These are phyloP conservation scores for Hypoxylon fuscum DNA, from an alignment of 495 filamentous ascomycete species.

Conservation along the genomic window DNA sequence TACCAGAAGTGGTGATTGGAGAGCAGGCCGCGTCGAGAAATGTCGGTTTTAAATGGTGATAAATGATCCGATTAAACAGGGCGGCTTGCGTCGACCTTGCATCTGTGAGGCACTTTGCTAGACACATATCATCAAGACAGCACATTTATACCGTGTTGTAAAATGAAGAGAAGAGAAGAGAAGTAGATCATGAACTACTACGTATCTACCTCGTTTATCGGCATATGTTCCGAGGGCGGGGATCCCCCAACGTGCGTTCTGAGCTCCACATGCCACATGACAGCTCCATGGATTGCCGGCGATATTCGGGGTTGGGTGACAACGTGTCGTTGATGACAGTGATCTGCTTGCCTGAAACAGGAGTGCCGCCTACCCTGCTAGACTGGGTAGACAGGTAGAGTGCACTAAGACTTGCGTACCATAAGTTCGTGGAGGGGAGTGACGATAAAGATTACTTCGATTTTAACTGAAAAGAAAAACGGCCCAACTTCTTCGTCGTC, in stretches of 20 bases:
- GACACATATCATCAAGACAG: conserved; percentile 26
- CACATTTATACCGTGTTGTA: conserved; percentile 16
- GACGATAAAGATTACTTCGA: conserved; percentile 36
- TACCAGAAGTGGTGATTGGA: conserved; percentile 40
- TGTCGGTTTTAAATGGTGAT: conserved; percentile 40
- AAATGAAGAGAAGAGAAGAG: conserved; percentile 1
- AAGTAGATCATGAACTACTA: conserved; percentile 14
- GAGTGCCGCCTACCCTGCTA: conserved; percentile 24
- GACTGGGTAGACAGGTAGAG: conserved; percentile 30
- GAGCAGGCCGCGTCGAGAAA: conserved; percentile 35
- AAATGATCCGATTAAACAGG: conserved; percentile 41
- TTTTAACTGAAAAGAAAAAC: conserved; percentile 19
- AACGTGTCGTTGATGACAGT: conserved; percentile 37
- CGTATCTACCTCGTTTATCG: conserved; percentile 33
- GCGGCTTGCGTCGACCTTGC: conserved; percentile 37
- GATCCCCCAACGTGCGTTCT: conserved; percentile 23
- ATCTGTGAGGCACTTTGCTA: conserved; percentile 29
- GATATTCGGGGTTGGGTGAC: conserved; percentile 31
- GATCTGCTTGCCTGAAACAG: conserved; percentile 40
- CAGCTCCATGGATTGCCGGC: conserved; percentile 30
- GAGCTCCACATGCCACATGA: conserved; percentile 41
- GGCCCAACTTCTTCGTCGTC: conserved; percentile 25
- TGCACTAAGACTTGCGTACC: conserved; percentile 23
- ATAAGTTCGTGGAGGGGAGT: conserved; percentile 39
- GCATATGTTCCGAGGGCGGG: conserved; percentile 41